Base-by-base conservation (phyloP, 805 yeast species). In the Saturnispora zaruensis region DNA sequence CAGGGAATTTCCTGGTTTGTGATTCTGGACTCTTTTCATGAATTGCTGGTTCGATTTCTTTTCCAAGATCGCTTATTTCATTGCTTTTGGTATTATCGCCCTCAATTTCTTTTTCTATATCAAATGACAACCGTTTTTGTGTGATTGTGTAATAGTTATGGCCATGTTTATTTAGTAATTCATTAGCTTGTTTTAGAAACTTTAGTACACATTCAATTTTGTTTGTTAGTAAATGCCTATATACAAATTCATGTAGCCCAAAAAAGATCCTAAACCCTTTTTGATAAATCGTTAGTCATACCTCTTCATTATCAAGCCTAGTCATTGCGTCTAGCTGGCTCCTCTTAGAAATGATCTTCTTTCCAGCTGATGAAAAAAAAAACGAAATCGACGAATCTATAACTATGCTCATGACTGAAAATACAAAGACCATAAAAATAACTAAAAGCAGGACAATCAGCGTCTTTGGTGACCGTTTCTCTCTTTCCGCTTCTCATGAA, bases 101-200 rank as follows among this genome's bases (percentile, higher is more conserved):
- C 32, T 51, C 60, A 13, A 56, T 65, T 42, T 56, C 59, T 14
- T 53, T 26, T 9, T 52, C 52, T 24, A 53, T 48, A 28, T 53
- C 51, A 48, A 65, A 64, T 20, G 66, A 58, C 6, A 68, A 68
- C 55, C 87, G 68, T 59, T 81, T 81, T 55, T 81, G 86, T 3
- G 82, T 77, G 45, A 81, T 63, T 57, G 81, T 66, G 3, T 84
- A 78, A 6, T 81, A 73, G 52, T 73, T 56, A 11, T 65, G 66
- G 4, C 51, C 49, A n/a, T 53, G 55, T 26, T 51, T 49, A 2
- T 49, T 53, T 8, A 65, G 55, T 14, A 59, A 48, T 4, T 20
- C 42, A 14, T 56, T 48, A 14, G 59, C 60, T 49, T 63, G 52
- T 16, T 54, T 51, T 23, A 64, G 48, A 50, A 65, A 65, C 68